Evolutionary conservation across 306 rosid species (phyloP), one percentile per base, ranked within the genome.

Genomic region (Rosa chinensis): DNA sequence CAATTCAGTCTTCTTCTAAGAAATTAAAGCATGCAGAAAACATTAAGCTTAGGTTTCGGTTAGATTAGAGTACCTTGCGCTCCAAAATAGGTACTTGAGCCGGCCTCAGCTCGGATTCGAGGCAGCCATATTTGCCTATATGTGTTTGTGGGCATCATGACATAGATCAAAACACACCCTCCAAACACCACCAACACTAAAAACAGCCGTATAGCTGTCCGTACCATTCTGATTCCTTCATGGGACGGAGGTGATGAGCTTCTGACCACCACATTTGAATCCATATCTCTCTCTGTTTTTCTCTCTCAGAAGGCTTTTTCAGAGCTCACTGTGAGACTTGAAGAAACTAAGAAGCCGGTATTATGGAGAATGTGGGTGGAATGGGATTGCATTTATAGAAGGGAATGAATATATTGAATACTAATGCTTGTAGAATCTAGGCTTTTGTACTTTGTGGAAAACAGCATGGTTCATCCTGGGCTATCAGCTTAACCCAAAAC

Each of bases 1-100:
- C 6, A 61, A 10, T 10, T 61, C 11, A 61, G 39, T 25, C 17
- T 11, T 10, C 16, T 23, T 23, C 37, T 23, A 59, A 59, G 66
- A 59, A 59, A 59, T 25, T 0, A 21, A 48, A 32, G 20, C 70
- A 13, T 14, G 44, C 70, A 40, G 44, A 40, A 40, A 40, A 40
- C 44, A 5, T 6, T 40, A 6, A 40, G 1, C 0, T 40, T 6
- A 40, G 40, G 18, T 62, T 62, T 4, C 12, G 40, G 6, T 47
- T 72, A 17, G 21, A 10, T 37, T 12, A 4, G 39, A 76, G 32
- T 56, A 92, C 95, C 97, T 89, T 89, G 88, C 18, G 56, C 1
- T 10, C 88, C 96, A 53, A 90, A 86, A 80, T 91, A 89, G 3
- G 70, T 64, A 2, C 21, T 32, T 32, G 10, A 32, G 45, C 12